These are phyloP conservation scores for Biscogniauxia sp. DNA, from an alignment of 2,329 filamentous ascomycete species.

Conservation along the genomic window DNA sequence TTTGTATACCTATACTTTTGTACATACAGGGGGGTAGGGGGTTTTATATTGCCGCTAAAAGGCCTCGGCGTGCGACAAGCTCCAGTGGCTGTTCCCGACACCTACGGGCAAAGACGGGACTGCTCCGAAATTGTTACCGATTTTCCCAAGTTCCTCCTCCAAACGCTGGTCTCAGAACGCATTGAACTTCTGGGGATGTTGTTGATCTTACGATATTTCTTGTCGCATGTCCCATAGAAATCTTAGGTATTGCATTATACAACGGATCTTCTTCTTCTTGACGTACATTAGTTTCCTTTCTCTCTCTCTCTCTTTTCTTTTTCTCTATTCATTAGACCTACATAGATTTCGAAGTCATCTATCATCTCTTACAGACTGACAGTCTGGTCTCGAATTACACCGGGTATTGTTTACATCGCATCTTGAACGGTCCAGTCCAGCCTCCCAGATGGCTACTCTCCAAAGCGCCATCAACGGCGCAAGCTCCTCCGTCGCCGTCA, in stretches of 20 bases:
- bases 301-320: too few species aligned
- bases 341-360: too few species aligned
- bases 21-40: too few species aligned
- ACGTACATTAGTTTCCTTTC: neutral
- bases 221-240: neutral
- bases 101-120: neutral
- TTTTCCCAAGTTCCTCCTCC: too few species aligned
- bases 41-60: too few species aligned
- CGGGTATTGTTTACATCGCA: too few species aligned
- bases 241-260: too few species aligned
- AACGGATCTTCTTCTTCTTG: neutral
- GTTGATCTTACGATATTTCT: neutral
- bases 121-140: neutral
- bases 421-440: neutral
- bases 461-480: constrained; percentile 49
- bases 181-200: constrained; percentile 1
- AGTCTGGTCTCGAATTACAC: too few species aligned
- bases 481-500: constrained; percentile 57
- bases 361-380: neutral
- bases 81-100: neutral
- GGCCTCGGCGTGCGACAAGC: neutral
- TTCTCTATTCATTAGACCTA: constrained; percentile 3
- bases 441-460: constrained; percentile 43
- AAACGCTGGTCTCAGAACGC: neutral
- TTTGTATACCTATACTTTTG: too few species aligned